phyloP scores from a whole-genome alignment of 345 rosid genomes.

The Zanthoxylum bungeanum region DNA sequence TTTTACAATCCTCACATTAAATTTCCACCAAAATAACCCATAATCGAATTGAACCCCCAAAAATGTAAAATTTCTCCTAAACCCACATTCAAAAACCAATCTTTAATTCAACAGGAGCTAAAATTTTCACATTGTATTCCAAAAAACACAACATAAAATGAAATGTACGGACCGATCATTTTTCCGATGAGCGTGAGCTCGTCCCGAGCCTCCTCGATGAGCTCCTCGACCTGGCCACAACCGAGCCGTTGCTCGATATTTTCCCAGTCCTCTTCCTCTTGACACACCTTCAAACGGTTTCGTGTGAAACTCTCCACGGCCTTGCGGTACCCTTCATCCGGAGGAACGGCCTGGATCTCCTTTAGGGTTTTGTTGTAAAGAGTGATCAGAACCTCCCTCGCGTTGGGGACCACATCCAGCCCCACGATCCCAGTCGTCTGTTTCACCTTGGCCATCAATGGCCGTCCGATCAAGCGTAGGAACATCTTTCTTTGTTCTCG shows the following conservation, averaged over 20 bases:
- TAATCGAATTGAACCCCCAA: neutral
- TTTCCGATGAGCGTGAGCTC: constrained; percentile 87
- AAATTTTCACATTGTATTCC: neutral
- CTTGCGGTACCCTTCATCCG: constrained; percentile 95
- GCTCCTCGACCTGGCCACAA: constrained; percentile 98
- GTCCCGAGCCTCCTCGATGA: constrained; percentile 92
- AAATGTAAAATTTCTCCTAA: neutral
- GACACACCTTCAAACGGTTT: constrained; percentile 72
- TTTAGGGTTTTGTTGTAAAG: constrained; percentile 88
- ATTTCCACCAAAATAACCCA: neutral
- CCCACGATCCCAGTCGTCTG: constrained; percentile 97
- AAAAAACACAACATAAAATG: neutral
- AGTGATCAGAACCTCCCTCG: constrained; percentile 69
- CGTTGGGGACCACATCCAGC: constrained; percentile 91
- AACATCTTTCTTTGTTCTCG: constrained; percentile 43
- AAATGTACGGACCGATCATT: constrained; percentile 75
- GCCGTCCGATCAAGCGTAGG: constrained; percentile 76
- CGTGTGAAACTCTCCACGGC: constrained; percentile 87
- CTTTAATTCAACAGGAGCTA: neutral
- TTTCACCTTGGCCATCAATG: constrained; percentile 84
- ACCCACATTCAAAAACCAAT: neutral
- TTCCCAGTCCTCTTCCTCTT: constrained; percentile 90
- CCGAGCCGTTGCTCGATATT: constrained; percentile 77
- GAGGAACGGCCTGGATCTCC: constrained; percentile 91
- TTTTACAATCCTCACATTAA: neutral